Evolutionary conservation across 2,329 filamentous ascomycete genomes (phyloP).

Genomic region (Septoria linicola): DNA sequence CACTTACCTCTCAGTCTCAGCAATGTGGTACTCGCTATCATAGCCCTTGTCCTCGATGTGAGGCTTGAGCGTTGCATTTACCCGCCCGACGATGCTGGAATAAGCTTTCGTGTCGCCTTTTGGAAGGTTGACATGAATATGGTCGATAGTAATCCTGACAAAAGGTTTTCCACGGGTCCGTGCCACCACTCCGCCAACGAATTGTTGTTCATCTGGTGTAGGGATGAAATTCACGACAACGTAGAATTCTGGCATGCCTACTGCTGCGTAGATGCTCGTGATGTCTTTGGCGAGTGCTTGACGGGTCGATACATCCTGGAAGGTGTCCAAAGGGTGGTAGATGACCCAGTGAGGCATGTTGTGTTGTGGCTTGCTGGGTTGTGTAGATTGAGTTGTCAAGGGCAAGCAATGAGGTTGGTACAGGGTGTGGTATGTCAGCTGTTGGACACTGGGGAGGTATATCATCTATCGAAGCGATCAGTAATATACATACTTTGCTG

Average conservation of each 20-base stretch:
- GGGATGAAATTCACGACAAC: constrained; percentile 45
- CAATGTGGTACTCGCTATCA: constrained; percentile 45
- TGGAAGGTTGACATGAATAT: constrained; percentile 36
- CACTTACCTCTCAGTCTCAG: constrained; percentile 43
- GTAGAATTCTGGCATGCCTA: constrained; percentile 46
- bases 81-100: constrained; percentile 20
- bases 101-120: constrained; percentile 24
- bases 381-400: too few species aligned
- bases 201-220: constrained; percentile 31
- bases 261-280: constrained; percentile 43
- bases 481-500: too few species aligned
- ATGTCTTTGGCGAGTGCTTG: constrained; percentile 39
- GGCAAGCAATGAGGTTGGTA: too few species aligned
- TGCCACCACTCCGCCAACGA: constrained; percentile 35
- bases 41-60: constrained; percentile 45
- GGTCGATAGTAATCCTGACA: constrained; percentile 39
- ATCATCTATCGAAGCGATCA: too few species aligned
- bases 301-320: constrained; percentile 35
- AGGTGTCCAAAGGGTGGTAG: constrained; percentile 40
- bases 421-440: too few species aligned
- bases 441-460: too few species aligned
- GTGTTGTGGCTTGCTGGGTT: not conserved
- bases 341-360: constrained; percentile 48
- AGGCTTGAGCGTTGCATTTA: constrained; percentile 43
- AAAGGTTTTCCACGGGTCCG: constrained; percentile 36